phyloP scores from a whole-genome alignment of 192 early-diverging fungal genomes.

The Coemansia sp. region DNA sequence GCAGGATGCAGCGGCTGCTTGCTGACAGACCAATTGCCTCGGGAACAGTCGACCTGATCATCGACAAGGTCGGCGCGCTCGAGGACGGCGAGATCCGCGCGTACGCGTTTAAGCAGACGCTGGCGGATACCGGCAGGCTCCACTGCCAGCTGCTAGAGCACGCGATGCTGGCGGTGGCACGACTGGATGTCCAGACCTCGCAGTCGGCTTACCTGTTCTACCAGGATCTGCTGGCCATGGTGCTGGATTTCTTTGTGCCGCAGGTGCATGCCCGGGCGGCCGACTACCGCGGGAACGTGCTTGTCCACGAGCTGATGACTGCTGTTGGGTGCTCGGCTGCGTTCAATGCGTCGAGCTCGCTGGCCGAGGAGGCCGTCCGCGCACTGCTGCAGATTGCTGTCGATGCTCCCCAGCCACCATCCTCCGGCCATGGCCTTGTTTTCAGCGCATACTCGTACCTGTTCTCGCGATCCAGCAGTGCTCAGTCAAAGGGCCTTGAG shows the following conservation, averaged over 20 bases:
- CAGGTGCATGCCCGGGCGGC: conserved; percentile 12
- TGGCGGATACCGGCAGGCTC: conserved; percentile 30
- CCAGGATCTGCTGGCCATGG: conserved; percentile 28
- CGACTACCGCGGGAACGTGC: conserved; percentile 3
- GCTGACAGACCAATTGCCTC: conserved; percentile 32
- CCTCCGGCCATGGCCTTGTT: conserved; percentile 35
- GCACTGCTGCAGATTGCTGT: conserved; percentile 30
- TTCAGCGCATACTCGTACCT: conserved; percentile 49
- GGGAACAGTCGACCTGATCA: conserved; percentile 37
- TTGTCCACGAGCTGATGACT: conserved; percentile 27
- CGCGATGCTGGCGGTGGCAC: conserved; percentile 29
- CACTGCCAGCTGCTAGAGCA: conserved; percentile 43
- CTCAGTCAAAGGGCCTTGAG: conserved; percentile 25
- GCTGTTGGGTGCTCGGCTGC: conserved; percentile 31
- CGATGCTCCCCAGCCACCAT: conserved; percentile 20
- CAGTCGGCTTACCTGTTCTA: conserved; percentile 24
- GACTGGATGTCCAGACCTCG: conserved; percentile 34
- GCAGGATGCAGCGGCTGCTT: conserved; percentile 26
- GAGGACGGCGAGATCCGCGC: conserved; percentile 42
- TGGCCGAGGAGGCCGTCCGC: conserved; percentile 28
- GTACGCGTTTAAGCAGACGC: conserved; percentile 39
- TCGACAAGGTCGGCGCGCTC: conserved; percentile 28
- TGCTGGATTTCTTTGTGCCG: conserved; percentile 32
- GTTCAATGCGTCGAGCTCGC: conserved; percentile 38
- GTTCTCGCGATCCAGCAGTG: conserved; percentile 34